Evolutionary conservation across 306 rosid species (phyloP).

Genomic region (Sicyos baderoa): DNA sequence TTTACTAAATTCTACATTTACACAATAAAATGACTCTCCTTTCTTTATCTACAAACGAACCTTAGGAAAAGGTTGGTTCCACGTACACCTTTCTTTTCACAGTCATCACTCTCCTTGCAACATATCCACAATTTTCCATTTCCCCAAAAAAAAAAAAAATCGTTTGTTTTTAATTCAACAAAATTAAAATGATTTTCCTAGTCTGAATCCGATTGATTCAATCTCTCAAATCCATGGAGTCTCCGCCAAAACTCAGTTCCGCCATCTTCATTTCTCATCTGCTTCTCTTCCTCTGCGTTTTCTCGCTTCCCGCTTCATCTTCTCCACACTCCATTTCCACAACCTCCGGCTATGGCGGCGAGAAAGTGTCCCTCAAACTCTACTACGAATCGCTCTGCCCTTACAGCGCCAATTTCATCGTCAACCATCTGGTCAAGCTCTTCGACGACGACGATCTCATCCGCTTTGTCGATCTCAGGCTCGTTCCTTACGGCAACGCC

Average conservation of each 20-base stretch:
- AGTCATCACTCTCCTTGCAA: too few relatives aligned
- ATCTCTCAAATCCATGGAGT: constrained; percentile 1
- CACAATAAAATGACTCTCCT: too few relatives aligned
- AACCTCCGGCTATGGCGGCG: constrained; percentile 26
- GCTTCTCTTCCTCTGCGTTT: not conserved
- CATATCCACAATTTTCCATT: too few relatives aligned
- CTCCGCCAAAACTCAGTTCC: constrained; percentile 6
- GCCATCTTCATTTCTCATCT: constrained; percentile 21
- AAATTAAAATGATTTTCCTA: not conserved
- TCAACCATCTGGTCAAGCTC: constrained; percentile 50
- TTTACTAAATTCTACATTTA: too few relatives aligned
- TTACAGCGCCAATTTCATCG: constrained; percentile 52
- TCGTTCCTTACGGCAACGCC: constrained; percentile 87
- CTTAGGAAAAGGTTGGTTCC: too few relatives aligned
- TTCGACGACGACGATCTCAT: constrained; percentile 44
- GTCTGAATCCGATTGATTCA: not conserved
- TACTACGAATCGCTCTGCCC: constrained; percentile 90
- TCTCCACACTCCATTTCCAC: constrained; percentile 15
- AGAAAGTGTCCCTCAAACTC: constrained; percentile 51
- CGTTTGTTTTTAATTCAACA: not conserved
- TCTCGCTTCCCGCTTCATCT: constrained; percentile 22
- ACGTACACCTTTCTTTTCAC: too few relatives aligned
- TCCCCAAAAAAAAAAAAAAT: too few relatives aligned
- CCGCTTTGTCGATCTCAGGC: constrained; percentile 60
- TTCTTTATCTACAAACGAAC: too few relatives aligned